These are phyloP conservation scores for Wickerhamomyces silvicola DNA, from an alignment of 805 yeast genomes.

Conservation along the genomic window DNA sequence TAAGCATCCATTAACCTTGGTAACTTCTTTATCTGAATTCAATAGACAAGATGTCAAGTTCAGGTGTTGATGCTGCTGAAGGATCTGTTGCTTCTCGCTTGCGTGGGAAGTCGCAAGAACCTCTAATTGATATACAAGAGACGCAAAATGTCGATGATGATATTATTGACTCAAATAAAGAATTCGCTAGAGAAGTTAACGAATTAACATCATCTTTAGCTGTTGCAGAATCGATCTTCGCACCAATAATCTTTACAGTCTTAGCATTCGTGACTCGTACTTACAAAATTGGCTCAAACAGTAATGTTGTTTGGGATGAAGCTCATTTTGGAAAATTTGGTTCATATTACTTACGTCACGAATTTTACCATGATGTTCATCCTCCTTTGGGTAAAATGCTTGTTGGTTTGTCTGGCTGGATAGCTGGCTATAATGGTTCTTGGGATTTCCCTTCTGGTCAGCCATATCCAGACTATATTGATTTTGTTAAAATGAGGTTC, in stretches of 20 bases:
- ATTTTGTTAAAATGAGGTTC: conserved; percentile 79
- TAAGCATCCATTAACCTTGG: too few relatives aligned
- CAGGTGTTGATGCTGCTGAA: too few relatives aligned
- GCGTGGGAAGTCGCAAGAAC: too few relatives aligned
- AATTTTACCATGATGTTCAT: conserved; percentile 93
- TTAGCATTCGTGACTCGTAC: conserved; percentile 70
- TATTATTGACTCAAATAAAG: conserved; percentile 15
- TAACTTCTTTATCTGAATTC: too few relatives aligned
- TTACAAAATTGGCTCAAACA: conserved; percentile 64
- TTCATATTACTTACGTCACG: conserved; percentile 79
- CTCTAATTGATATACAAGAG: too few relatives aligned
- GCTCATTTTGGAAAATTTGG: conserved; percentile 98
- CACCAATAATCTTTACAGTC: conserved; percentile 61
- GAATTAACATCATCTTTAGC: conserved; percentile 16
- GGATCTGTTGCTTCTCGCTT: too few relatives aligned
- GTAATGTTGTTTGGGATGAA: conserved; percentile 91
- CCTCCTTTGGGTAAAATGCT: conserved; percentile 96
- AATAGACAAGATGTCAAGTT: too few relatives aligned
- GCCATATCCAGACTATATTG: conserved; percentile 66
- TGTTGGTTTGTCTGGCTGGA: conserved; percentile 78
- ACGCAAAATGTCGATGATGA: too few relatives aligned
- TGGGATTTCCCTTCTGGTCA: conserved; percentile 86
- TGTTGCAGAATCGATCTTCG: conserved; percentile 29
- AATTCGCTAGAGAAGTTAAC: conserved; percentile 10
- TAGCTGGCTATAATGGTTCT: conserved; percentile 82